phyloP scores from a whole-genome alignment of 495 filamentous ascomycete species.

The Bombardia bombarda region DNA sequence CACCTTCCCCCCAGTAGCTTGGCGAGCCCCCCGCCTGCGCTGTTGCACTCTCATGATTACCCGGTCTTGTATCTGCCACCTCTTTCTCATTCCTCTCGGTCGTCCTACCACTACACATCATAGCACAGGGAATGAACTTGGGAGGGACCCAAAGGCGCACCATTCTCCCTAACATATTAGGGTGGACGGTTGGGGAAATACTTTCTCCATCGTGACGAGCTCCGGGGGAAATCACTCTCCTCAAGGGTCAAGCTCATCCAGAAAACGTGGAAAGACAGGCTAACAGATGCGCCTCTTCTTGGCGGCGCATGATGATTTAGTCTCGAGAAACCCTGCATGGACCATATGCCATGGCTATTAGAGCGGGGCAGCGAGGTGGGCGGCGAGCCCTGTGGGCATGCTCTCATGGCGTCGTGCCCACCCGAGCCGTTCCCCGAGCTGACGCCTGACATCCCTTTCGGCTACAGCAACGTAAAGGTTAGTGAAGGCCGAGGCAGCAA shows the following conservation, averaged over 20 bases:
- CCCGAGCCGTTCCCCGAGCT: slow-evolving; percentile 47
- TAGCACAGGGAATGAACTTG: background rate
- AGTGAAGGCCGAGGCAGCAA: slow-evolving; percentile 23
- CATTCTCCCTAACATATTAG: too few species aligned
- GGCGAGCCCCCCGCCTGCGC: background rate
- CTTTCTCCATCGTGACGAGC: background rate
- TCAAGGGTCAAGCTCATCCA: background rate
- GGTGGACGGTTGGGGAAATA: background rate
- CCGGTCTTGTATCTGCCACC: background rate
- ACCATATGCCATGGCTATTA: slow-evolving; percentile 76
- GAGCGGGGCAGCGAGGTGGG: slow-evolving; percentile 48
- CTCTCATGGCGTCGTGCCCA: slow-evolving; percentile 83
- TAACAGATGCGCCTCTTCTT: slow-evolving; percentile 10
- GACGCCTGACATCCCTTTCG: slow-evolving; percentile 43
- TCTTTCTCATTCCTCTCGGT: background rate
- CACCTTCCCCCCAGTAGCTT: slow-evolving; percentile 50
- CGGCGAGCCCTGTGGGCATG: slow-evolving; percentile 62
- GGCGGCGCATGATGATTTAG: slow-evolving; percentile 36
- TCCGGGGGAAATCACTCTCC: background rate
- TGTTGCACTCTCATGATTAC: background rate
- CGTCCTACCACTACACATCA: background rate
- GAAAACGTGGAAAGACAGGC: slow-evolving; percentile 3
- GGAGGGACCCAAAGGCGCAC: background rate
- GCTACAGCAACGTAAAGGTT: slow-evolving; percentile 22
- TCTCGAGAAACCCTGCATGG: slow-evolving; percentile 90